Evolutionary conservation across 495 filamentous ascomycete species (phyloP), one percentile per base, ranked within the genome.

Genomic region (Penicillium robsamsonii): DNA sequence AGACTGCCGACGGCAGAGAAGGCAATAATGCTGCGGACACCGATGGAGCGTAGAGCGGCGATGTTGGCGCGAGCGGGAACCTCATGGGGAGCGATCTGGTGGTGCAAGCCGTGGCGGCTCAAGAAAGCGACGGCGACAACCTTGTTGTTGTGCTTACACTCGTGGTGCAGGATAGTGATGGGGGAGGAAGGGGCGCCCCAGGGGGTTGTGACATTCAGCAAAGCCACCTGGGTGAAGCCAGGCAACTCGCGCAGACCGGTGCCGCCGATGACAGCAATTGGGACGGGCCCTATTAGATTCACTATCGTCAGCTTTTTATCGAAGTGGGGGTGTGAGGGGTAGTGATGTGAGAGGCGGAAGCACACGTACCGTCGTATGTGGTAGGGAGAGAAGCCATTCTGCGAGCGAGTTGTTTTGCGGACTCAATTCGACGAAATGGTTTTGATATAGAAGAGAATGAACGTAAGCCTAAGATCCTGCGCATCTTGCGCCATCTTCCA

Each of bases 1-100:
- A 99, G 78, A 68, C 88, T 92, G 58, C 94, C 94, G 66, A 99
- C 94, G 51, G 95, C 94, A 59, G 87, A 90, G 81, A 97, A 97
- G 52, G 93, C 91, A 68, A 99, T 88, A 70, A 96, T 82, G 65
- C 83, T 86, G 60, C 90, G 86, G 25, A 97, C 94, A 62, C 94
- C 94, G 61, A 99, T 74, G 60, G 81, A 85, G 58, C 95, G 89
- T 41, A 97, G 80, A 35, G 94, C 95, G 41, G 94, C 94, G 64
- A 99, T 92, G 78, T 97, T 99, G 72, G 94, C 94, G 55, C 90
- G 89, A 50, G 81, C 81, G 44, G 90, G 89, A 17, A 97, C 87
- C 73, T 99, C 94, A 60, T 96, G 92, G 0, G 94, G 94, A 2
- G 91, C 92, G 40, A 90, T 79, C 70, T 96, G 81, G 76, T 98